A percentile compares a stretch with the other conserved stretches of the same genome.
These are phyloP conservation scores for Bjerkandera adusta DNA, from an alignment of 1,284 basidiomycete species.

Conservation along the genomic window DNA sequence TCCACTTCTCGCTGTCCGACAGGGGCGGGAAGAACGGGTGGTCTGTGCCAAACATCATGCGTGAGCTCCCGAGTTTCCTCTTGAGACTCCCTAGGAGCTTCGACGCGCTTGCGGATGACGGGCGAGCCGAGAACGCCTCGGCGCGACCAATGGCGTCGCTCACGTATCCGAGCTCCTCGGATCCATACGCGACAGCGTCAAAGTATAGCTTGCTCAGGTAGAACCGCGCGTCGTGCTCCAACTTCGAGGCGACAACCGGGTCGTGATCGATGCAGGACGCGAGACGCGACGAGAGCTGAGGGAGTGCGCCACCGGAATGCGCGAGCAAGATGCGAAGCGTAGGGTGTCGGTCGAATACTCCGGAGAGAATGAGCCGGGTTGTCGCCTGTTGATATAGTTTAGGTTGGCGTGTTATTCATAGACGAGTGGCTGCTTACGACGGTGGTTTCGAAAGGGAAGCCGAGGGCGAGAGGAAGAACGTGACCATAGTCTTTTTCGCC, in stretches of 20 bases:
- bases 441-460: constrained; percentile 89
- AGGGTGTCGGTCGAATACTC: constrained; percentile 77
- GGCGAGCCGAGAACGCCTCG: constrained; percentile 41
- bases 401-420: constrained; percentile 2
- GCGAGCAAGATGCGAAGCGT: constrained; percentile 73
- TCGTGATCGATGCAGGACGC: constrained; percentile 85
- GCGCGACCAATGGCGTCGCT: constrained; percentile 68
- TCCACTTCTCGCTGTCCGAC: constrained; percentile 67
- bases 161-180: constrained; percentile 79
- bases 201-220: constrained; percentile 79
- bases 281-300: constrained; percentile 77
- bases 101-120: constrained; percentile 30
- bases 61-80: constrained; percentile 40
- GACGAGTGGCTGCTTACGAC: constrained; percentile 48
- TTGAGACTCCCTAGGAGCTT: constrained; percentile 18
- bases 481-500: constrained; percentile 80
- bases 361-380: constrained; percentile 78
- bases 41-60: constrained; percentile 84
- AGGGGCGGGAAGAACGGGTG: constrained; percentile 90
- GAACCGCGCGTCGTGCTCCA: constrained; percentile 81
- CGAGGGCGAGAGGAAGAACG: constrained; percentile 80
- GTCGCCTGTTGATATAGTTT: constrained; percentile 48
- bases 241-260: constrained; percentile 67
- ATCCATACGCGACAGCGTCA: constrained; percentile 82
- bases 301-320: constrained; percentile 82